These are phyloP conservation scores for Auxenochlorella protothecoides DNA, from an alignment of 139 green algal genomes.

Conservation along the genomic window DNA sequence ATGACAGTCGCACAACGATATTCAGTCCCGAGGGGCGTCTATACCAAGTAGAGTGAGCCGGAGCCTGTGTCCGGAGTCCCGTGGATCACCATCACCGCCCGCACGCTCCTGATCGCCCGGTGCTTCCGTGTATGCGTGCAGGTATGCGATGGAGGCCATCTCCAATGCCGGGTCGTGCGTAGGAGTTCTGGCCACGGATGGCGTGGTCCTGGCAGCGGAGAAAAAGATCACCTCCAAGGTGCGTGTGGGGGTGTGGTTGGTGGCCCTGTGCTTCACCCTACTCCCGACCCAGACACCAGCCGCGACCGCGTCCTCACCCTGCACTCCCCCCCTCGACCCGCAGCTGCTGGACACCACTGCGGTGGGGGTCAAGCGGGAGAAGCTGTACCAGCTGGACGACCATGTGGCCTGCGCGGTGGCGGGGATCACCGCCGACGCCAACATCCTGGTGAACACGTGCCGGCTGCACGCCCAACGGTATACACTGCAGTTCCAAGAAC, in stretches of 20 bases:
- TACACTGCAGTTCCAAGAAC: constrained; percentile 84
- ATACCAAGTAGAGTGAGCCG: constrained; percentile 79
- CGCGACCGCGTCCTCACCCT: no score
- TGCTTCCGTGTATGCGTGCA: constrained; percentile 12
- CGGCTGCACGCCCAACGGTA: constrained; percentile 79
- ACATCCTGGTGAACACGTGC: constrained; percentile 95
- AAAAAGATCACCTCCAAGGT: constrained; percentile 98
- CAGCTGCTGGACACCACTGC: constrained; percentile 84
- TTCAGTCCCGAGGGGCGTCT: constrained; percentile 94
- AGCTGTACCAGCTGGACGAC: constrained; percentile 98
- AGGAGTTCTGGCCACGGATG: constrained; percentile 81
- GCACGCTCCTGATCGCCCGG: constrained; percentile 11
- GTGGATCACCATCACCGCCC: not conserved
- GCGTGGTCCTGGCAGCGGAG: constrained; percentile 91
- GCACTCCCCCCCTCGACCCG: not conserved
- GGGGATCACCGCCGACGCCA: constrained; percentile 95
- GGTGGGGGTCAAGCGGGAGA: constrained; percentile 85
- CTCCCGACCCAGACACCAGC: not conserved
- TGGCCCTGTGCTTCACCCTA: not conserved
- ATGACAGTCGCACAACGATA: constrained; percentile 96
- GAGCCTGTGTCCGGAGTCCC: not conserved
- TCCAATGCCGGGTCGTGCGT: constrained; percentile 89
- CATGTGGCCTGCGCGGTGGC: constrained; percentile 92
- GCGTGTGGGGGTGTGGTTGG: not conserved
- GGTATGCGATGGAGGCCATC: constrained; percentile 99